phyloP scores from a whole-genome alignment of 2,329 filamentous ascomycete genomes.

The Talaromyces sp. region DNA sequence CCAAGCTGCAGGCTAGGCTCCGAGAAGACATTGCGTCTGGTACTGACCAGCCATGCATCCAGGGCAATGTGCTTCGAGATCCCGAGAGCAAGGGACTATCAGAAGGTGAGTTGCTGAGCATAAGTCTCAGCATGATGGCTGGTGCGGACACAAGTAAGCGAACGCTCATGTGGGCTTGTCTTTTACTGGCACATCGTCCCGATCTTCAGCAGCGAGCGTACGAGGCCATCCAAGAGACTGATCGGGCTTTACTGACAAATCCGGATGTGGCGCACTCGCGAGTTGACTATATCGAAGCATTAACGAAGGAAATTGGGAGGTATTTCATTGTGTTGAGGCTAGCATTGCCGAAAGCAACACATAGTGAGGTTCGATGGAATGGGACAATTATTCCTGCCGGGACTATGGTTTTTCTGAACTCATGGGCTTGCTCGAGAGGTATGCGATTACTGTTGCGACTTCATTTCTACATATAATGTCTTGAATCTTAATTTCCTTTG shows the following conservation, averaged over 20 bases:
- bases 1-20: background rate
- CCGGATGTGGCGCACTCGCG: background rate
- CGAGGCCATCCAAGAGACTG: background rate
- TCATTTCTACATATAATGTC: background rate
- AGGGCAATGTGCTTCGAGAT: background rate
- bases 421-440: background rate
- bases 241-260: background rate
- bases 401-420: background rate
- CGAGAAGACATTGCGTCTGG: background rate
- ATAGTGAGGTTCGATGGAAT: background rate
- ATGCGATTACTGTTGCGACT: background rate
- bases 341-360: background rate
- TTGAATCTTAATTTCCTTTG: background rate
- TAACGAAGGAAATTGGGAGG: background rate
- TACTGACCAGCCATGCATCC: background rate
- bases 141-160: slow-evolving; percentile 12
- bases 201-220: slow-evolving; percentile 6
- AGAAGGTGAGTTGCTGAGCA: slow-evolving; percentile 11
- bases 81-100: background rate
- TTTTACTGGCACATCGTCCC: slow-evolving; percentile 14
- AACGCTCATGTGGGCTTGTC: slow-evolving; percentile 12
- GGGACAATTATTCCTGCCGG: background rate
- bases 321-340: background rate
- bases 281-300: background rate
- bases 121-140: slow-evolving; percentile 18